Evolutionary conservation across 495 filamentous ascomycete species (phyloP).

Genomic region (Rostrohypoxylon terebratum): DNA sequence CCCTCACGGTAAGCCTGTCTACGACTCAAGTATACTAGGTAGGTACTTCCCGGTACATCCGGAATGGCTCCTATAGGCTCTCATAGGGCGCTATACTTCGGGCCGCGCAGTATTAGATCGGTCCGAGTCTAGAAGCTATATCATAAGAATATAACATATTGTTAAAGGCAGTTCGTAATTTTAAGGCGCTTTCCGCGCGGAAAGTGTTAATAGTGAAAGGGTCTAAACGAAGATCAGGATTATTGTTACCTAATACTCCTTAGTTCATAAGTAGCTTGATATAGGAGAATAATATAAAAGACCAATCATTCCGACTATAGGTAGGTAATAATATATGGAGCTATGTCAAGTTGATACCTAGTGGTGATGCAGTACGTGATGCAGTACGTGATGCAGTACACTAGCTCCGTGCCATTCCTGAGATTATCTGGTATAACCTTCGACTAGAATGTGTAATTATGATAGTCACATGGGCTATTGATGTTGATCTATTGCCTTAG

Average conservation of each 20-base stretch:
- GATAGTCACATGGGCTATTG: slow-evolving; percentile 6
- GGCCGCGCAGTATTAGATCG: background rate
- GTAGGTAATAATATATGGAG: background rate
- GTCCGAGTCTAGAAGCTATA: slow-evolving; percentile 11
- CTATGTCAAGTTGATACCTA: background rate
- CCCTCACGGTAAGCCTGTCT: slow-evolving; percentile 3
- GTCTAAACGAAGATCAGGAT: background rate
- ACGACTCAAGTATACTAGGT: background rate
- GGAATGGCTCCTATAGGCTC: slow-evolving; percentile 1
- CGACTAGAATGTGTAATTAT: background rate
- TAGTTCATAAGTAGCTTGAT: slow-evolving; percentile 9
- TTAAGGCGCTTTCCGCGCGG: slow-evolving; percentile 10
- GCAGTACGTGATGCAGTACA: slow-evolving; percentile 1
- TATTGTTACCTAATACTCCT: slow-evolving; percentile 11
- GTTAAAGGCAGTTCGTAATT: background rate
- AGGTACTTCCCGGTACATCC: slow-evolving; percentile 2
- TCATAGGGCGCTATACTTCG: background rate
- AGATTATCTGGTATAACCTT: slow-evolving; percentile 1
- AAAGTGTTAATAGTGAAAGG: background rate
- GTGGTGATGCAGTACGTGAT: background rate
- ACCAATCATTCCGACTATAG: background rate
- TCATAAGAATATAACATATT: background rate
- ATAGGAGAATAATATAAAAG: background rate
- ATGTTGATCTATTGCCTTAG: slow-evolving; percentile 7
- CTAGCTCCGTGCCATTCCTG: slow-evolving; percentile 6